phyloP scores from a whole-genome alignment of 192 early-diverging fungal species.

The Linnemannia exigua region DNA sequence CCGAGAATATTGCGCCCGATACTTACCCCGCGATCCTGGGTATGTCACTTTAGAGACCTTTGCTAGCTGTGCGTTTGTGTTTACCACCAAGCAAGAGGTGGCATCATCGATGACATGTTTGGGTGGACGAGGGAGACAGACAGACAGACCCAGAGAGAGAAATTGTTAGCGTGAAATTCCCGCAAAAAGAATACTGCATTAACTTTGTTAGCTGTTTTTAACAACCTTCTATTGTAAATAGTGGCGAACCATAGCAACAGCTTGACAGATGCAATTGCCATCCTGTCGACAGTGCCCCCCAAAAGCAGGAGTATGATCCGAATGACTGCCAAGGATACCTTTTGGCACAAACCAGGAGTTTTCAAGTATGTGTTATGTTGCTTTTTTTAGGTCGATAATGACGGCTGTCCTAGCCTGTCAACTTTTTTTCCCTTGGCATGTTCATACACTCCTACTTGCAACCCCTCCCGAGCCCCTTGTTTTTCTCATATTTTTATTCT shows the following conservation, averaged over 20 bases:
- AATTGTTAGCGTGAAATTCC: not conserved
- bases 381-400: no score
- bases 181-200: not conserved
- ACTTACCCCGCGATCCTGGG: slow-evolving; percentile 56
- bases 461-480: not conserved
- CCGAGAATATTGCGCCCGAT: slow-evolving; percentile 58
- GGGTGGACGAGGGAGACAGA: not conserved
- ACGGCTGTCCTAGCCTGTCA: not conserved
- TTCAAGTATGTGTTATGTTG: slow-evolving; percentile 42
- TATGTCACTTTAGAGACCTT: not conserved
- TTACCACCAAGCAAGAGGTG: not conserved
- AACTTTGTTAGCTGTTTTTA: not conserved
- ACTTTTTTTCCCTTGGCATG: not conserved
- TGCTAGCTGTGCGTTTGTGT: not conserved
- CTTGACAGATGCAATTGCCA: slow-evolving; percentile 56
- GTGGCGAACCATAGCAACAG: slow-evolving; percentile 58
- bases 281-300: slow-evolving; percentile 47
- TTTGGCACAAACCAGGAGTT: slow-evolving; percentile 53
- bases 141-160: not conserved
- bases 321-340: slow-evolving; percentile 59
- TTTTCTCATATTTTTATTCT: not conserved
- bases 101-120: not conserved
- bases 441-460: not conserved
- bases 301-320: slow-evolving; percentile 55
- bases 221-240: slow-evolving; percentile 2